phyloP scores from a whole-genome alignment of 768 basidiomycete genomes.

The Crucibulum laeve region DNA sequence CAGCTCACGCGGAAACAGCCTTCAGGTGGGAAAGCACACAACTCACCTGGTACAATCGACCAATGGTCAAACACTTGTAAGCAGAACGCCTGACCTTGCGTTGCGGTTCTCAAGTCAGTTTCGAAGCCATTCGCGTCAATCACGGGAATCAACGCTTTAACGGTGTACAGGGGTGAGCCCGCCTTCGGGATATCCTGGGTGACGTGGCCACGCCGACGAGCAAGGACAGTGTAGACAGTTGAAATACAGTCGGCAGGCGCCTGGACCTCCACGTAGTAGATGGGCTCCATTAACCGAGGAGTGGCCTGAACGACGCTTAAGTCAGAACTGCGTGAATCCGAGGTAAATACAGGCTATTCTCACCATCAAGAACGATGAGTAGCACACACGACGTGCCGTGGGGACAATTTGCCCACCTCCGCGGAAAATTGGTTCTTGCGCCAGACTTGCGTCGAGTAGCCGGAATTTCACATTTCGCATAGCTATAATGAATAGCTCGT shows the following conservation, averaged over 20 bases:
- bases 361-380: conserved; percentile 98
- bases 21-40: conserved; percentile 15
- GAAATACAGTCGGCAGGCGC: conserved; percentile 98
- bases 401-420: conserved; percentile 99
- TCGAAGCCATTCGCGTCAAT: conserved; percentile 99
- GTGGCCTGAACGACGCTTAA: conserved; percentile 58
- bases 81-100: conserved; percentile 99
- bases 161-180: conserved; percentile 95
- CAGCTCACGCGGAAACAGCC: conserved; percentile 13
- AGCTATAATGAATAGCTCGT: conserved; percentile 42
- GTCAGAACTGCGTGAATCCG: conserved; percentile 6
- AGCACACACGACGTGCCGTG: conserved; percentile 97
- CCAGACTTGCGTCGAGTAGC: conserved; percentile 85
- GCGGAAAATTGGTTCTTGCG: conserved; percentile 95
- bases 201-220: conserved; percentile 98
- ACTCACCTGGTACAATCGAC: conserved; percentile 93
- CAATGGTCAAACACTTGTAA: conserved; percentile 98
- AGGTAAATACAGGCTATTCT: conserved; percentile 20
- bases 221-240: conserved; percentile 96
- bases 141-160: conserved; percentile 97
- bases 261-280: conserved; percentile 99
- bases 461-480: conserved; percentile 99
- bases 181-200: conserved; percentile 98
- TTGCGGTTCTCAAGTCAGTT: conserved; percentile 95
- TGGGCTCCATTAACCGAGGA: conserved; percentile 92